These are phyloP conservation scores for Porodaedalea pini DNA, from an alignment of 1,284 basidiomycete genomes.

Conservation along the genomic window DNA sequence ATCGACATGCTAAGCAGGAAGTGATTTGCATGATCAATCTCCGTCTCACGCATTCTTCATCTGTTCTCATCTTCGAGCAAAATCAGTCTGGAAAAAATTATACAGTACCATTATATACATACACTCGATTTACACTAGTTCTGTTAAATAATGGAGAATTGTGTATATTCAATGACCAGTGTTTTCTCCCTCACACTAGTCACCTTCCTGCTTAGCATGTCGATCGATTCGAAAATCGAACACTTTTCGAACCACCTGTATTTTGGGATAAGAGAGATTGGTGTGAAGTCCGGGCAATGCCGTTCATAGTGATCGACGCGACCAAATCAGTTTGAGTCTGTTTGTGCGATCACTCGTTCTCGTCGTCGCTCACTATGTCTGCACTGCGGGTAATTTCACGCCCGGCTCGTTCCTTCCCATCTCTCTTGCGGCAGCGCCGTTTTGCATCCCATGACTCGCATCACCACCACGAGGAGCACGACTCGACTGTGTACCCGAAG, in stretches of 20 bases:
- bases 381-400: constrained; percentile 15
- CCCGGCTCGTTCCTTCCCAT: constrained; percentile 11
- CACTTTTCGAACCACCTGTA: not conserved
- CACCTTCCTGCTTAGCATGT: too few species aligned
- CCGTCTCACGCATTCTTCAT: too few species aligned
- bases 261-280: not conserved
- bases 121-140: too few species aligned
- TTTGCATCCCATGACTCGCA: constrained; percentile 14
- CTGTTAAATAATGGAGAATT: too few species aligned
- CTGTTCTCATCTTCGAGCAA: too few species aligned
- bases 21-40: too few species aligned
- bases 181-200: too few species aligned
- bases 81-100: too few species aligned
- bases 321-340: constrained; percentile 1
- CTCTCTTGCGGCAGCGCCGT: constrained; percentile 8
- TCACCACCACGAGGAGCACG: constrained; percentile 15
- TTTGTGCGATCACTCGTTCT: not conserved
- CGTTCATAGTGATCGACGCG: constrained; percentile 5
- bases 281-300: not conserved
- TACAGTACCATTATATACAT: too few species aligned
- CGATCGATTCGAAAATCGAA: too few species aligned
- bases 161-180: too few species aligned
- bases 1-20: too few species aligned
- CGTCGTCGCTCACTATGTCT: constrained; percentile 14
- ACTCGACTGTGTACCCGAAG: constrained; percentile 18